Evolutionary conservation across 108 stramenopile species (phyloP).

Genomic region (Fragilariopsis cylindrus): DNA sequence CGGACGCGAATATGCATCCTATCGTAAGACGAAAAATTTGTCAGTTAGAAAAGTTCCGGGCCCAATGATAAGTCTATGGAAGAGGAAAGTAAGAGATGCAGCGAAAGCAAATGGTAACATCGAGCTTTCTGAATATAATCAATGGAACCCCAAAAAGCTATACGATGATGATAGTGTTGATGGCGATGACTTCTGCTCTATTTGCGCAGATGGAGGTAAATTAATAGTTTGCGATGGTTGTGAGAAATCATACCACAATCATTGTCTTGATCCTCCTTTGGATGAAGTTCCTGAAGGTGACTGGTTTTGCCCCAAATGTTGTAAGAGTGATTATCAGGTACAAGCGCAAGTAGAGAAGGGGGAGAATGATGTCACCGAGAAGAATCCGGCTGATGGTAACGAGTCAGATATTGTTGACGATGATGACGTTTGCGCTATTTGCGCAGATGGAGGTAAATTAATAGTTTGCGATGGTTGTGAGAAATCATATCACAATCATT

Average conservation of each 20-base stretch:
- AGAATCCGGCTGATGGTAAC: too few species aligned
- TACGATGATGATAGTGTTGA: constrained; percentile 23
- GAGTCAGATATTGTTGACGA: not conserved
- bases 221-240: constrained; percentile 80
- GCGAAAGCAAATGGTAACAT: not conserved
- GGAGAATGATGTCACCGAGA: too few species aligned
- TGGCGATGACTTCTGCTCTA: constrained; percentile 40
- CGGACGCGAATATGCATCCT: not conserved
- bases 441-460: constrained; percentile 59
- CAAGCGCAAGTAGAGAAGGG: too few species aligned
- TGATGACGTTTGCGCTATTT: constrained; percentile 51
- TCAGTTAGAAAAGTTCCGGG: not conserved
- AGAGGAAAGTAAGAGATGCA: constrained; percentile 1
- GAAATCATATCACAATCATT: constrained; percentile 67
- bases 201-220: constrained; percentile 60
- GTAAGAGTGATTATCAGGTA: not conserved
- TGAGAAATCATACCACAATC: constrained; percentile 70
- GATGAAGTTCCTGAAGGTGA: constrained; percentile 63
- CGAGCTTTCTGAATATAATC: not conserved
- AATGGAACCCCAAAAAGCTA: not conserved
- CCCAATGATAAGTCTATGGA: constrained; percentile 5
- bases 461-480: constrained; percentile 81
- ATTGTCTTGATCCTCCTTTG: constrained; percentile 69
- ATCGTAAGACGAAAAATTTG: not conserved
- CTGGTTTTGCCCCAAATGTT: constrained; percentile 79